Percentiles rank a stretch among this genome's conserved stretches.
phyloP scores from a whole-genome alignment of 768 basidiomycete genomes.

The Mycena indigotica region DNA sequence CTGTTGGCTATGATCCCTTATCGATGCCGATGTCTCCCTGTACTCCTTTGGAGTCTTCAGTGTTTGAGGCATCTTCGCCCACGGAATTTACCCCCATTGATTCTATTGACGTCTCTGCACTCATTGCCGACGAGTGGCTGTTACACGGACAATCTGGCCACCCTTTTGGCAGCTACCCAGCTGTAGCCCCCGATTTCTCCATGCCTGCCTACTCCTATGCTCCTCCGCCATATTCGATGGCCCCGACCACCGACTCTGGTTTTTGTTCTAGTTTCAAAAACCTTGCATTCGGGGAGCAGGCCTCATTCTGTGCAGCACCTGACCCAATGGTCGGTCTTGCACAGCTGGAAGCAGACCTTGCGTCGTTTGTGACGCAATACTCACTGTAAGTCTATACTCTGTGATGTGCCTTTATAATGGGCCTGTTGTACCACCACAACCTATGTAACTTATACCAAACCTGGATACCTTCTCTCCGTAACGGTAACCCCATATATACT shows the following conservation, averaged over 20 bases:
- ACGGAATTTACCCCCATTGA: slow-evolving; percentile 5
- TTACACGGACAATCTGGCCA: slow-evolving; percentile 14
- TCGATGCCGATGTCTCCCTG: slow-evolving; percentile 14
- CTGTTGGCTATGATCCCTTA: slow-evolving; percentile 33
- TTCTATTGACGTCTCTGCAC: slow-evolving; percentile 22
- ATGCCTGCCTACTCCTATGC: slow-evolving; percentile 4
- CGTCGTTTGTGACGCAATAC: slow-evolving; percentile 20
- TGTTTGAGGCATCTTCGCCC: slow-evolving; percentile 11
- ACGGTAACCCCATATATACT: neutral
- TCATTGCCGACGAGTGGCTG: slow-evolving; percentile 23
- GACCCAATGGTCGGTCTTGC: slow-evolving; percentile 11
- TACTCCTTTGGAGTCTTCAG: slow-evolving; percentile 5
- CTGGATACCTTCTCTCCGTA: neutral
- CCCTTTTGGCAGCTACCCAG: slow-evolving; percentile 11
- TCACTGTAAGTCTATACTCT: slow-evolving; percentile 12
- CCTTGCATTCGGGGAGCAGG: slow-evolving; percentile 9
- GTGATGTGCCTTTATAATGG: too few relatives aligned
- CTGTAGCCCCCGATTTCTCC: slow-evolving; percentile 10
- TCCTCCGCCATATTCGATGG: neutral
- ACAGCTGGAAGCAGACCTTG: slow-evolving; percentile 21
- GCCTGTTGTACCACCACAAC: too few relatives aligned
- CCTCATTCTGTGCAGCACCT: neutral
- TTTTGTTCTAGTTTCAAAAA: slow-evolving; percentile 22
- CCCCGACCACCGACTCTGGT: neutral
- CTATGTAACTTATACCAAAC: too few relatives aligned